phyloP scores from a whole-genome alignment of 768 basidiomycete genomes.

The Mycena sanguinolenta region DNA sequence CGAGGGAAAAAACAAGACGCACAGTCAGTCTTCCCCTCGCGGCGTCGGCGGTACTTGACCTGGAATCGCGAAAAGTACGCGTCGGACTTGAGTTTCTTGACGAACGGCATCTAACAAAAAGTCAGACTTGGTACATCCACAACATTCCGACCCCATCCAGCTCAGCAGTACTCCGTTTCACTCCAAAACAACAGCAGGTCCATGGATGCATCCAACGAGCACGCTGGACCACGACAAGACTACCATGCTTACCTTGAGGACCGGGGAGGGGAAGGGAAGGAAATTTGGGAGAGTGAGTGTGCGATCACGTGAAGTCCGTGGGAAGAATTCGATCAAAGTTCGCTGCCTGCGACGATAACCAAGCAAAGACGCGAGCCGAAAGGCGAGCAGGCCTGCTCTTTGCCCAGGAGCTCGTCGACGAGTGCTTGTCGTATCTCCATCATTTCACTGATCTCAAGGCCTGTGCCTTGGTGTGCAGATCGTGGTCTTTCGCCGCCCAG shows the following conservation, averaged over 20 bases:
- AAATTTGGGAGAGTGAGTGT: neutral
- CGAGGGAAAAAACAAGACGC: slow-evolving; percentile 45
- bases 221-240: neutral
- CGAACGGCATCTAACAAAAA: slow-evolving; percentile 85
- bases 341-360: neutral
- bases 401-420: too few relatives aligned
- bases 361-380: neutral
- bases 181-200: neutral
- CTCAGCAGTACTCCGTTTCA: slow-evolving; percentile 38
- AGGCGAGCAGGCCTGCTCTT: too few relatives aligned
- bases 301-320: neutral
- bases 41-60: slow-evolving; percentile 97
- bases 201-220: neutral
- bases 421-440: neutral
- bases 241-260: slow-evolving; percentile 56
- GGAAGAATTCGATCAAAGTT: too few relatives aligned
- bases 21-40: slow-evolving; percentile 99
- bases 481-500: neutral
- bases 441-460: neutral
- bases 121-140: slow-evolving; percentile 48
- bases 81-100: slow-evolving; percentile 95
- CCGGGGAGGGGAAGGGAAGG: slow-evolving; percentile 39
- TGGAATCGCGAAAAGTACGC: slow-evolving; percentile 99
- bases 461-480: neutral
- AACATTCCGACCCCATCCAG: slow-evolving; percentile 49